These are phyloP conservation scores for Microbotryomycetes sp. DNA, from an alignment of 1,284 basidiomycete genomes.

Conservation along the genomic window DNA sequence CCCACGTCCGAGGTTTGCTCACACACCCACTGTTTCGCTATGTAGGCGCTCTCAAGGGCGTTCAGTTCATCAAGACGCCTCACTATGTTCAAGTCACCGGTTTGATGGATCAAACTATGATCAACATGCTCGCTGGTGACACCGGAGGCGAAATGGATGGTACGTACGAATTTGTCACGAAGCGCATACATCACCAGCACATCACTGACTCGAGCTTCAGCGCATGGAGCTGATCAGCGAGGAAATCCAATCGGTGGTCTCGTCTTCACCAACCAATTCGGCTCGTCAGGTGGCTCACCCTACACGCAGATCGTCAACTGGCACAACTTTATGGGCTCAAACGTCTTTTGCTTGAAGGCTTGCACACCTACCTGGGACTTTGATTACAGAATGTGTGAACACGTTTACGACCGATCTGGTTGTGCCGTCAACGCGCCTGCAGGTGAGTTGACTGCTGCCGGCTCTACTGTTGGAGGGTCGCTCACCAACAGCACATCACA, in stretches of 20 bases:
- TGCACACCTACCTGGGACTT: conserved; percentile 55
- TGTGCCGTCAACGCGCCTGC: conserved; percentile 62
- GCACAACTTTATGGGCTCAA: conserved; percentile 59
- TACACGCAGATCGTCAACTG: conserved; percentile 53
- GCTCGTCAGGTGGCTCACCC: conserved; percentile 43
- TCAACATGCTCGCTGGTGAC: conserved; percentile 54
- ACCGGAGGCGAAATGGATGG: conserved; percentile 51
- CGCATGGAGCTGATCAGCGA: too few relatives aligned
- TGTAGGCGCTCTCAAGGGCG: conserved; percentile 51
- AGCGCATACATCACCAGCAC: too few relatives aligned
- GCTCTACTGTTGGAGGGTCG: conserved; percentile 22
- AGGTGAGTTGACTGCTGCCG: too few relatives aligned
- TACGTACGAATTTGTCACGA: too few relatives aligned
- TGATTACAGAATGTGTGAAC: conserved; percentile 49
- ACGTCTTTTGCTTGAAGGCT: conserved; percentile 49
- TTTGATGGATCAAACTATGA: conserved; percentile 54
- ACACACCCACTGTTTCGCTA: conserved; percentile 49
- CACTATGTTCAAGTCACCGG: conserved; percentile 60
- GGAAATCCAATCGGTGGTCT: conserved; percentile 31
- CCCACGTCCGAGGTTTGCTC: too few relatives aligned
- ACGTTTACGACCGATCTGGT: conserved; percentile 60
- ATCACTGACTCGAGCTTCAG: too few relatives aligned
- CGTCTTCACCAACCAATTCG: conserved; percentile 5
- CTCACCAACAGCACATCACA: neutral
- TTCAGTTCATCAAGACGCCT: conserved; percentile 57